Base-by-base conservation (phyloP, 2,329 filamentous ascomycete species). In the Zasmidium citrigriseum region DNA sequence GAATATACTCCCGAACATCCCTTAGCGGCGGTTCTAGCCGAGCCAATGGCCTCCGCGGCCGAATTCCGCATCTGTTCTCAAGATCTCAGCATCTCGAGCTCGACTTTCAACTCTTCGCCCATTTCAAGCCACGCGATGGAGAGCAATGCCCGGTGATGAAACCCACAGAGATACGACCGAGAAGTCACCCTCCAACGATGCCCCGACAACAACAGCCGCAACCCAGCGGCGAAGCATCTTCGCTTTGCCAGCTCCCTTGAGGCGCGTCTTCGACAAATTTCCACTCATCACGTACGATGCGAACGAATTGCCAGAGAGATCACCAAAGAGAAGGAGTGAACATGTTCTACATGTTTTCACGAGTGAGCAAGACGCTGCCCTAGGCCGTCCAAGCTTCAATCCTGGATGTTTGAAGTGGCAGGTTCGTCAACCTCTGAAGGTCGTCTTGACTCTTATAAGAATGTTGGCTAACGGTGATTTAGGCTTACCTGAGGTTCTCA, bases 361-460 rank as follows among this genome's bases (percentile, higher is more conserved):
- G 60, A 85, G 82, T 14, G 78, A 84, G 1, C 77, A 82, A n/a
- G 88, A 86, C 67, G 89, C 86, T 29, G 73, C 75, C 56, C 71
- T 71, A 41, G 86, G 86, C 3, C 77, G 80, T 25, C 89, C 92
- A 23, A 96, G 91, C 64, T 96, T 89, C 77, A 98, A 98, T 73
- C 95, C 95, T 11, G 86, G 87, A 58, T 99, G 95, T 79, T 80
- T 98, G 70, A 96, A 93, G 80, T 98, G 92, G 92, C 95, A 98
- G 89, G 91, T 93, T 68, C 66, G 85, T 74, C 29, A 55, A 50
- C 9, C 2, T 7, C 34, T 16, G 18, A 10, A 4, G 5, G 5
- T 16, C 14, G 12, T 11, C 27, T 41, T 16, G 14, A 41, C 34
- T 23, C 2, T 23, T 16, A 49, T n/a, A 48, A 3, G 41, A 55